Evolutionary conservation across 352 stramenopile species (phyloP).

Genomic region (Globisporangium lucens): DNA sequence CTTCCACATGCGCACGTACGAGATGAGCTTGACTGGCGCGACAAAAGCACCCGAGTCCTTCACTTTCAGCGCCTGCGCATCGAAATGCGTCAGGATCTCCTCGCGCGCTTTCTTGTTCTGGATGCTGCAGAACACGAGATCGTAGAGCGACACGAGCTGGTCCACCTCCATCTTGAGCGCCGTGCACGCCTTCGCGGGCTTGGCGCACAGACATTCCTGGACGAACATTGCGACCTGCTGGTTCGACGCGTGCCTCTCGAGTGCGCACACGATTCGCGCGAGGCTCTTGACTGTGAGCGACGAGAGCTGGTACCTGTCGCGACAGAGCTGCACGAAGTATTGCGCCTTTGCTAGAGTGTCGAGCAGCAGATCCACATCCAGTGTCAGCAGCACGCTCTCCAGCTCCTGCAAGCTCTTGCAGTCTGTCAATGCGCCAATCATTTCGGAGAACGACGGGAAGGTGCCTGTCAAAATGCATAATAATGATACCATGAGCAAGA

Average conservation of each 20-base stretch:
- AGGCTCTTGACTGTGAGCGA: constrained; percentile 10
- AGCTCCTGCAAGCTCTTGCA: constrained; percentile 9
- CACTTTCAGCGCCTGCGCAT: constrained; percentile 10
- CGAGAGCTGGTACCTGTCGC: constrained; percentile 7
- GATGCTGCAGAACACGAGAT: constrained; percentile 15
- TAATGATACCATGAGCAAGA: neutral
- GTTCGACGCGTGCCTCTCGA: constrained; percentile 8
- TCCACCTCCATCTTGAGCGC: constrained; percentile 22
- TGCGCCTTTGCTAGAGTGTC: constrained; percentile 4
- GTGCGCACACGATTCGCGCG: constrained; percentile 13
- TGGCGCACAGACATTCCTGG: constrained; percentile 17
- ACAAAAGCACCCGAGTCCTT: neutral
- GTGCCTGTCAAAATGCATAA: neutral
- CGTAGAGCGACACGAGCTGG: constrained; percentile 17
- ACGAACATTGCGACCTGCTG: constrained; percentile 14
- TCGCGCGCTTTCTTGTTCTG: constrained; percentile 9
- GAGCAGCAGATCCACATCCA: constrained; percentile 1
- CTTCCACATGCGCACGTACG: constrained; percentile 7
- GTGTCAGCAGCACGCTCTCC: neutral
- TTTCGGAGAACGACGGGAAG: neutral
- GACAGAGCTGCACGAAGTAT: constrained; percentile 10
- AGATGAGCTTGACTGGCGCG: constrained; percentile 18
- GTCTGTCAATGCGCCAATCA: neutral
- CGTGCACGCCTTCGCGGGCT: constrained; percentile 9
- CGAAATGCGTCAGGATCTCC: constrained; percentile 18